phyloP scores from a whole-genome alignment of 129 eudicot species.

The Saussurea involucrata region DNA sequence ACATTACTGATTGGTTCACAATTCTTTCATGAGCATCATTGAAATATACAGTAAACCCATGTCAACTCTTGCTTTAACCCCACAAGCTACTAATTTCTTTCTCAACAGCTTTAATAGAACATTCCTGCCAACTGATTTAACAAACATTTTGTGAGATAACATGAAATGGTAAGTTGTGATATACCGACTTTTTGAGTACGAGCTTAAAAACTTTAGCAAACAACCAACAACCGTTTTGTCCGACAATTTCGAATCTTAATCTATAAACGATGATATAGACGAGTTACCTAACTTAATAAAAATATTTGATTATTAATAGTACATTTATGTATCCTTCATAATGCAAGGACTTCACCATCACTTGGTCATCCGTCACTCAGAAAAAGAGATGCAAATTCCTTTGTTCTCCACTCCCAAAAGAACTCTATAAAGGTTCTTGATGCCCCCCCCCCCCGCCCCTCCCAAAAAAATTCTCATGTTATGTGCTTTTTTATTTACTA shows the following conservation, averaged over 20 bases:
- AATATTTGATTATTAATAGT: background rate
- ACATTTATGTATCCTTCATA: background rate
- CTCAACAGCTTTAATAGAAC: no score
- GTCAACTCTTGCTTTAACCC: no score
- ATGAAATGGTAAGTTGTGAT: background rate
- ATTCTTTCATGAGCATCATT: no score
- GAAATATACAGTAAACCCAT: no score
- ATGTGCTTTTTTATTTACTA: no score
- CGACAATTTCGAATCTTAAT: background rate
- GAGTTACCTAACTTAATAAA: background rate
- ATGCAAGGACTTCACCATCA: background rate
- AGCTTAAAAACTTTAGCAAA: background rate
- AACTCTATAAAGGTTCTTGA: background rate
- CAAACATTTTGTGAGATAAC: background rate
- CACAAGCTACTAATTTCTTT: no score
- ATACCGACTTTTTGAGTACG: background rate
- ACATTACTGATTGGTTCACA: no score
- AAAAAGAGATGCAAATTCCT: background rate
- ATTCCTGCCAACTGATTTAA: background rate
- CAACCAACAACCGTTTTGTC: background rate
- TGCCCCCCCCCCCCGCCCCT: background rate
- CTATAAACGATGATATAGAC: background rate
- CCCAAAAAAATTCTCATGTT: background rate
- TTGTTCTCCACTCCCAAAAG: background rate
- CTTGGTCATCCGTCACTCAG: background rate